Evolutionary conservation across 2,329 filamentous ascomycete genomes (phyloP), one percentile per base, ranked within the genome.

Genomic region (Hypoxylon sp.): DNA sequence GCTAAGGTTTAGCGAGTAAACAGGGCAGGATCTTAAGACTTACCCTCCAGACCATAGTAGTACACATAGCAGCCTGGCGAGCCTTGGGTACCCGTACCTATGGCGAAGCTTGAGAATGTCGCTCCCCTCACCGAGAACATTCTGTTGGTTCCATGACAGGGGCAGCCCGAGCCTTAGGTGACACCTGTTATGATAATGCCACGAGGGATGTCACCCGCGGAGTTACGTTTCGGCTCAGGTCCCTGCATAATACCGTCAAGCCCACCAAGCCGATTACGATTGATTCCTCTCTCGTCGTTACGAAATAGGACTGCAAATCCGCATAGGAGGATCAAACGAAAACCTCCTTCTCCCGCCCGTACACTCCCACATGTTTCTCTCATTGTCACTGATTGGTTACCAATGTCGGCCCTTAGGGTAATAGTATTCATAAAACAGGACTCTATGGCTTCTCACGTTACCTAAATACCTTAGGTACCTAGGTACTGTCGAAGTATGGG

Each of bases 241-340:
- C 48, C 50, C 55, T 58, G 55, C 59, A 62, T 62, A 38, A n/a
- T 24, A n/a, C 47, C 48, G 37, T 27, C 50, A 47, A 58, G 33
- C 7, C 17, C n/a, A 20, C 17, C 35, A 38, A 38, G 52, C 26
- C 11, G 11, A 2, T 27, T 57, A 33, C 21, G 48, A 53, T 57
- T 50, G 35, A 53, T 53, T 48, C 50, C 50, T 48, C 21, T 42
- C 17, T 21, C 17, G n/a, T n/a, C n/a, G n/a, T n/a, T n/a, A n/a
- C n/a, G n/a, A n/a, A n/a, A n/a, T n/a, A n/a, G n/a, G n/a, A n/a
- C 50, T 10, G 11, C 26, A 27, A 27, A n/a, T 35, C 15, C 11
- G 13, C 13, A 18, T 3, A 29, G 53, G 35, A 61, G 54, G 54
- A 61, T 62, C 40, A 18, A 53, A 46, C 18, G 26, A 18, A 37